Base-by-base conservation (phyloP, 1,284 basidiomycete species). In the Cyathus pygmaeus region DNA sequence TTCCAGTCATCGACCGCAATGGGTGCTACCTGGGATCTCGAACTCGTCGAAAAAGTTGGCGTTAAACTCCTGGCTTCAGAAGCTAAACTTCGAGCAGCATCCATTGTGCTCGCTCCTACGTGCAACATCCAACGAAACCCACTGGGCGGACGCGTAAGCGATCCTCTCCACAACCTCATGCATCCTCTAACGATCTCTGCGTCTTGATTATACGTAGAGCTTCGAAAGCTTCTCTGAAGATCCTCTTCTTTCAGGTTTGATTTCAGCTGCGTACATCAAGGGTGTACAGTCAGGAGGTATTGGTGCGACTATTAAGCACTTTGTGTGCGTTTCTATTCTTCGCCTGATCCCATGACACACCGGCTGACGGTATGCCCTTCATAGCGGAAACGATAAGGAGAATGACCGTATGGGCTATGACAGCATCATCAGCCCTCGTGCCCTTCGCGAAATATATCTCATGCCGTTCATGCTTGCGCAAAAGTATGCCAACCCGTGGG, bases 181-280 rank as follows among this genome's bases (percentile, higher is more conserved):
- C 71, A 73, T 56, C 70, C 67, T 23, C 54, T 71, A 71, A 51
- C 31, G 19, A 49, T 63, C 30, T 60, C 55, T 33, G 33, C 27
- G 24, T 49, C 39, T 27, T 21, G 4, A 27, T 27, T 13, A 24
- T 26, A 46, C 10, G 0, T 60, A 88, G 86, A 82, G 86, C 64
- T 92, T 92, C 67, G 90, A 92, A 72, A 91, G 89, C 46, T 94
- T 92, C 79, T 91, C 92, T 1, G 93, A 94, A 73, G 93, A 95
- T 70, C 92, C 93, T 1, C 77, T 87, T 57, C 83, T 93, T 5
- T 90, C 89, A 23, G 93, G 93, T 23, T 80, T 83, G 63, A 83
- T 93, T 41, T 87, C 92, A 1, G 86, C 91, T 1, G 84, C 90
- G 3, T 94, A 93, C 69, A 83, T 94, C 49, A 87, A 87, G 49